Percentiles rank a stretch among this genome's conserved stretches.
phyloP scores from a whole-genome alignment of 1,284 basidiomycete species.

The Malassezia equina region DNA sequence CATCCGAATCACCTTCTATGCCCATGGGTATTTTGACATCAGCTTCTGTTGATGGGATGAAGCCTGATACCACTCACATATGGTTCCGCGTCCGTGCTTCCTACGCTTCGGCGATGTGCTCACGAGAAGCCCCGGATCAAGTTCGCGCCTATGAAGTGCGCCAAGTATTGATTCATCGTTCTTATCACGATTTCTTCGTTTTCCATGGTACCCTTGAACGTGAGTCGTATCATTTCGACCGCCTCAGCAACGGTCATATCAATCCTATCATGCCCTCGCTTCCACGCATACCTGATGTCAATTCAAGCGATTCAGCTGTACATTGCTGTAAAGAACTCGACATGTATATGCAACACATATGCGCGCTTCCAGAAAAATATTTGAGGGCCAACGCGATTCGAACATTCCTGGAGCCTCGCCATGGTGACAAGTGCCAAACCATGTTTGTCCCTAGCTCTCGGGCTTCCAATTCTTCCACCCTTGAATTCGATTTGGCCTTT shows the following conservation, averaged over 20 bases:
- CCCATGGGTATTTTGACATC: constrained; percentile 64
- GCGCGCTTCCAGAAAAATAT: constrained; percentile 64
- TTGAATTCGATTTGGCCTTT: constrained; percentile 2
- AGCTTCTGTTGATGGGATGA: constrained; percentile 85
- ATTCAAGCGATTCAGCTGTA: constrained; percentile 67
- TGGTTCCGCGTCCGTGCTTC: constrained; percentile 91
- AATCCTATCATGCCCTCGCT: constrained; percentile 55
- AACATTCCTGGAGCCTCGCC: constrained; percentile 72
- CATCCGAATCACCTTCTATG: constrained; percentile 14
- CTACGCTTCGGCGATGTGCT: constrained; percentile 51
- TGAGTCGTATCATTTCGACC: constrained; percentile 54
- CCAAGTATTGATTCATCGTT: constrained; percentile 79
- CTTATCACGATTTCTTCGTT: constrained; percentile 97
- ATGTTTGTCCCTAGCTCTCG: neutral
- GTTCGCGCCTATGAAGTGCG: constrained; percentile 49
- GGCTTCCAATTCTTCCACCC: constrained; percentile 7
- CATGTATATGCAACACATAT: constrained; percentile 72
- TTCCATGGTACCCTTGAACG: constrained; percentile 72
- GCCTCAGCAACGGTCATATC: constrained; percentile 95
- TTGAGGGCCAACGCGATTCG: constrained; percentile 71
- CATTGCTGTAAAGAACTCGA: constrained; percentile 74
- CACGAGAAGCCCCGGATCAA: constrained; percentile 17
- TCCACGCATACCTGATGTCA: neutral
- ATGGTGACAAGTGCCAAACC: constrained; percentile 59
- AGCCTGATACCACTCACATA: constrained; percentile 87